Evolutionary conservation across 2,329 filamentous ascomycete species (phyloP), one percentile per base, ranked within the genome.

Genomic region (Chaetoscypha palmicola): DNA sequence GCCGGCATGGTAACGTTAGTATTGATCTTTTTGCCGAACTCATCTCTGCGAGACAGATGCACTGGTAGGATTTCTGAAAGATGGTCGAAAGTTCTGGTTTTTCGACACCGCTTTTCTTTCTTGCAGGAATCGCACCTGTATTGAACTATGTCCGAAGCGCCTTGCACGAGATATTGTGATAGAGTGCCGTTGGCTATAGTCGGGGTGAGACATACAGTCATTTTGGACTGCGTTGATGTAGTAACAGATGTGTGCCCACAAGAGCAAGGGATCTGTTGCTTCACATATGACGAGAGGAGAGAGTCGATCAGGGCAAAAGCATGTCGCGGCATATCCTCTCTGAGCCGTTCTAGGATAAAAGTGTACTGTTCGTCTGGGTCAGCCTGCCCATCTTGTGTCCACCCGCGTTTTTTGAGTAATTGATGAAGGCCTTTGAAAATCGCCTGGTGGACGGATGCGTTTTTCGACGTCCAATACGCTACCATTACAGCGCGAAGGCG

Each of bases 321-420:
- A 52, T 19, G 28, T 5, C 44, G 31, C 9, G 57, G 56, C 7
- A 63, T 33, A 36, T 62, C 56, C n/a, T 55, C 36, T 1, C 40
- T 36, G 16, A 62, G 50, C 12, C 48, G 45, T 5, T 50, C 45
- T 5, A 59, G 31, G 12, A 63, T 46, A 56, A 55, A 59, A 2
- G 41, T 45, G 2, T 58, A 32, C 32, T 58, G 58, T 31, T 64
- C 61, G 5, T 58, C 55, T 14, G 60, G 57, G 32, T 63, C 61
- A n/a, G 47, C 58, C 38, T 62, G 59, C 4, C 52, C 51, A 14
- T 35, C 47, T 4, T 43, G 37, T 16, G 38, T 40, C 56, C 56
- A 60, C n/a, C 52, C 55, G 14, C 45, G 40, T n/a, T 26, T 19
- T 17, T 32, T 35, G 21, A 47, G 14, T 12, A 40, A 16, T 7